These are phyloP conservation scores for Leucaena leucocephala DNA, from an alignment of 306 rosid genomes.

Conservation along the genomic window DNA sequence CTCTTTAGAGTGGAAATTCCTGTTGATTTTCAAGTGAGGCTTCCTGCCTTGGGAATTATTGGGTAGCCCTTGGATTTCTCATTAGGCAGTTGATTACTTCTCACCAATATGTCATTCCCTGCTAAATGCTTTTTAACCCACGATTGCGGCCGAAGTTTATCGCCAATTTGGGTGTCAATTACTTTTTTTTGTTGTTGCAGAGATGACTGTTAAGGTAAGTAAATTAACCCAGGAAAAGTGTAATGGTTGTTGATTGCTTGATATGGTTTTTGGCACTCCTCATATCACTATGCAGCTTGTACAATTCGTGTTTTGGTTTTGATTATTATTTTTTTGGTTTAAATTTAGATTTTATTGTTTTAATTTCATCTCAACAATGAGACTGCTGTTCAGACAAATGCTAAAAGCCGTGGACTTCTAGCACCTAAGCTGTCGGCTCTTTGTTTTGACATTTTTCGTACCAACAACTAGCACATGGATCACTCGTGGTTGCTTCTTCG, in stretches of 20 bases:
- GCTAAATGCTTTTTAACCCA: slow-evolving; percentile 17
- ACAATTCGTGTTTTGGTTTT: not conserved
- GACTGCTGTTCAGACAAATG: not conserved
- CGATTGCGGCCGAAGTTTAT: slow-evolving; percentile 11
- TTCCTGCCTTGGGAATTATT: slow-evolving; percentile 26
- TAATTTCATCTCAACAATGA: not conserved
- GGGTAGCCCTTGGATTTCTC: not conserved
- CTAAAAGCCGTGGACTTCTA: not conserved
- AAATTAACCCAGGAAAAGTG: not conserved
- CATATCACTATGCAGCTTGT: slow-evolving; percentile 3
- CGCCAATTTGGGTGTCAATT: not conserved
- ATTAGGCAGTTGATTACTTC: not conserved
- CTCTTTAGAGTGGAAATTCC: slow-evolving; percentile 32
- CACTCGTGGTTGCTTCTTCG: not conserved
- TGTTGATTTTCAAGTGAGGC: slow-evolving; percentile 39
- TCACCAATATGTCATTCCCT: not conserved
- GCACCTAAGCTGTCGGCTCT: not conserved
- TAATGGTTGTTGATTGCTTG: not conserved
- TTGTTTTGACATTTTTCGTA: not conserved
- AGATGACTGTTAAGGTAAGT: slow-evolving; percentile 19
- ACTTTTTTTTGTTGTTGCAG: slow-evolving; percentile 4
- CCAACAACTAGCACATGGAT: not conserved
- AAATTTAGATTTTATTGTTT: not conserved
- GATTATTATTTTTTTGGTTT: not conserved
- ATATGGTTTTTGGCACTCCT: not conserved